Evolutionary conservation across 1,284 basidiomycete species (phyloP).

Genomic region (Sanghuangporus sanghuang): DNA sequence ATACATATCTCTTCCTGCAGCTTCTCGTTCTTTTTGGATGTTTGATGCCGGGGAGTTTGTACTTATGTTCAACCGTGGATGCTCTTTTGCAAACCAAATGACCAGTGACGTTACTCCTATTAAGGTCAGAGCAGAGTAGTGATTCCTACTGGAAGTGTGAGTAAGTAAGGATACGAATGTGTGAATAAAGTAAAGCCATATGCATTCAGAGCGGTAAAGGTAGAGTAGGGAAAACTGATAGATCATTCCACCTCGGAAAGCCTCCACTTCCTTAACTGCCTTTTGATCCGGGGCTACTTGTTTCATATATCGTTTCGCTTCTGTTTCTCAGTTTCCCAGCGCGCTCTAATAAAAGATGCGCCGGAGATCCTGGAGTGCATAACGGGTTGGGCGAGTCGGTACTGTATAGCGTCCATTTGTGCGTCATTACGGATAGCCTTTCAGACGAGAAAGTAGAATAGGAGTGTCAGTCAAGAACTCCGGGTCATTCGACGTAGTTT

Average conservation of each 20-base stretch:
- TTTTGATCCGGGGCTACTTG: neutral
- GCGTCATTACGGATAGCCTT: constrained; percentile 77
- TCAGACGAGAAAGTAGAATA: neutral
- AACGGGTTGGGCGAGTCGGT: constrained; percentile 47
- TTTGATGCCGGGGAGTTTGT: neutral
- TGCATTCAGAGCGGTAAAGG: neutral
- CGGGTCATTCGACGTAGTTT: neutral
- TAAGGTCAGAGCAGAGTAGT: neutral
- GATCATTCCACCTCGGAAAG: neutral
- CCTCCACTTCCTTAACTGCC: neutral
- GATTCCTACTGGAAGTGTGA: no score
- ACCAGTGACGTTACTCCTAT: neutral
- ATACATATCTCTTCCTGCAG: neutral
- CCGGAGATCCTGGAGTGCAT: constrained; percentile 62
- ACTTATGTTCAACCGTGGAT: neutral
- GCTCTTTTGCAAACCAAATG: neutral
- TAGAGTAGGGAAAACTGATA: neutral
- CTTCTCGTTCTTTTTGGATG: neutral
- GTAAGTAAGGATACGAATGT: no score
- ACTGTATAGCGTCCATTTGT: constrained; percentile 54
- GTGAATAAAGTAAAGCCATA: neutral
- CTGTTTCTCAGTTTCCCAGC: constrained; percentile 63
- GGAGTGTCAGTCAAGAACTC: constrained; percentile 9
- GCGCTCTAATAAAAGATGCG: constrained; percentile 57
- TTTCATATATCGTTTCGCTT: constrained; percentile 18